A percentile compares a stretch with the other conserved stretches of the same genome.
Evolutionary conservation across 148 eudicot genomes (phyloP).

Genomic region (Amaranthus cruentus): DNA sequence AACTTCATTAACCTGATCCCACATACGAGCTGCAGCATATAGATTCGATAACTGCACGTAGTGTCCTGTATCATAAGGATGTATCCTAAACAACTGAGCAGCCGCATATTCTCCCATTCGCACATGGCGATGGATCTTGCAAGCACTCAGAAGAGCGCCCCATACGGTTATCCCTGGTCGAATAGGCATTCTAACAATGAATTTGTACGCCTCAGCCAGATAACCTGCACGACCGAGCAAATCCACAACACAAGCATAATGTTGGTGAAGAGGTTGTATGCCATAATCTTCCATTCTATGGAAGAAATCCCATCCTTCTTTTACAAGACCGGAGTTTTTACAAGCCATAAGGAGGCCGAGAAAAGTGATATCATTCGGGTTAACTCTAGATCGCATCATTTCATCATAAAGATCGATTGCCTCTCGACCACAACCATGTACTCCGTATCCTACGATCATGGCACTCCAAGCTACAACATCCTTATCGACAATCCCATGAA

Average conservation of each 20-base stretch:
- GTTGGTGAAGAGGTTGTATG: constrained; percentile 59
- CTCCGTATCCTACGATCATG: constrained; percentile 67
- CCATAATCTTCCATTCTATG: constrained; percentile 52
- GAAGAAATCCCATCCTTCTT: constrained; percentile 64
- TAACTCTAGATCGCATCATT: constrained; percentile 42
- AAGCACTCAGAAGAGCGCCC: constrained; percentile 71
- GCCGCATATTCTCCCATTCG: constrained; percentile 65
- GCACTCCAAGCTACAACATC: constrained; percentile 77
- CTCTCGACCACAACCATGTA: constrained; percentile 58
- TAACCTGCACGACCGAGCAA: constrained; percentile 67
- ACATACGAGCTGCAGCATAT: constrained; percentile 57
- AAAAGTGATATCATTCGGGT: constrained; percentile 66
- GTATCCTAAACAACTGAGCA: constrained; percentile 43
- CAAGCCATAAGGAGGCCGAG: constrained; percentile 73
- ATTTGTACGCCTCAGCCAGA: constrained; percentile 48
- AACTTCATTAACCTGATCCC: constrained; percentile 52
- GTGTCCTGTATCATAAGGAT: constrained; percentile 49
- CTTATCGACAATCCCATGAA: constrained; percentile 33
- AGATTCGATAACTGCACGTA: constrained; percentile 75
- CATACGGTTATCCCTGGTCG: constrained; percentile 56
- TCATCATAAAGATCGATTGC: constrained; percentile 51
- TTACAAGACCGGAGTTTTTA: constrained; percentile 66
- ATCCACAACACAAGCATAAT: constrained; percentile 76
- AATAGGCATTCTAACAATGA: constrained; percentile 52
- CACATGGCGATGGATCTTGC: constrained; percentile 56